Evolutionary conservation across 139 green algal genomes (phyloP), one percentile per base, ranked within the genome.

Genomic region (Chlorella vulgaris): DNA sequence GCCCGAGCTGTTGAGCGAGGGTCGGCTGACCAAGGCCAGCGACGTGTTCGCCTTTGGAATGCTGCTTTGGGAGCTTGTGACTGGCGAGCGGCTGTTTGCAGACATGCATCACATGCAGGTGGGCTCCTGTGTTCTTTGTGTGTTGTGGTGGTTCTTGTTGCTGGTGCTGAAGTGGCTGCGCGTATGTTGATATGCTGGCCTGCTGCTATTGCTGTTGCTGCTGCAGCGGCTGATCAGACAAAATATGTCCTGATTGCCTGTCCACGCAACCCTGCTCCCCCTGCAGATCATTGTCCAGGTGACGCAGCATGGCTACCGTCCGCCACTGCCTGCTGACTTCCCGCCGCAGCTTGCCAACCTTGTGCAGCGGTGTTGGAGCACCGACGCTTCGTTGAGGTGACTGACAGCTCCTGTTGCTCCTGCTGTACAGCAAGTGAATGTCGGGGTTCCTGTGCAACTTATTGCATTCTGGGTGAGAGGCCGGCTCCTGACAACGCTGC

Each of bases 11-110:
- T 50, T 83, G 82, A 35, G 63, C 4, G 28, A 51, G 53, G 71
- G 79, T 38, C 74, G 43, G 29, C 81, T 81, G 39, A 67, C 63
- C 67, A 43, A 50, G 4, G 18, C 68, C 0, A 82, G n/a, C 33
- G 87, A 91, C 55, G 81, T 90, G 10, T 91, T 80, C 61, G 65
- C 79, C 26, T 91, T 91, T 50, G 86, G 86, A 24, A 65, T 90
- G 24, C 29, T 87, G 31, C 22, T 42, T 29, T 42, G 40, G 67
- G 55, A 65, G 55, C 55, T 65, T 50, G 73, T 79, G 73, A 19
- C 47, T 79, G 51, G 21, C 4, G 1, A 43, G 24, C 42, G 33
- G 2, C 42, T 28, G 29, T 69, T 43, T 8, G 31, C 3, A n/a
- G 29, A 71, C 36, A 47, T 69, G 63, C 6, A 47, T 2, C 7